Conservation (phyloP, 2,329 filamentous ascomycete genomes). For the Arachnopeziza araneosa region DNA sequence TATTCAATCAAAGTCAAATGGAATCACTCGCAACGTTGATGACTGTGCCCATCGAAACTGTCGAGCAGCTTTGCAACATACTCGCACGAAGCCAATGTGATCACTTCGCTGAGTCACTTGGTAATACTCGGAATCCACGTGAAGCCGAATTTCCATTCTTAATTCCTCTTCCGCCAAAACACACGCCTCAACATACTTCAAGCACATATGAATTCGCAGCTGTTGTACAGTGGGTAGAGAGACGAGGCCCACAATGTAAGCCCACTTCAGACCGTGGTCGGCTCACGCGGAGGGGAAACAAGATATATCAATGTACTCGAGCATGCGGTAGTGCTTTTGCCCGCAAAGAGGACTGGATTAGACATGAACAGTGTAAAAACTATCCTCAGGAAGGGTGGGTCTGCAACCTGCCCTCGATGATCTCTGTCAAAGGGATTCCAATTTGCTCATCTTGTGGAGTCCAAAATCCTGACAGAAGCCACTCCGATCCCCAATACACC, state of each 20-base stretch:
- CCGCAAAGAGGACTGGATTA: neutral
- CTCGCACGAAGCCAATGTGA: neutral
- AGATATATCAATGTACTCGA: neutral
- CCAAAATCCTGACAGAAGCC: neutral
- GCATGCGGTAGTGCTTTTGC: neutral
- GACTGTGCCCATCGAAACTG: neutral
- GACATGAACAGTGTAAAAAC: neutral
- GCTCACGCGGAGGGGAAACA: neutral
- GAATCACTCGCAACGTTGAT: neutral
- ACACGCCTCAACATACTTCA: neutral
- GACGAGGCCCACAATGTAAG: neutral
- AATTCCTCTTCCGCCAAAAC: neutral
- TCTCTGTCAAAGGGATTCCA: neutral
- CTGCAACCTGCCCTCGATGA: neutral
- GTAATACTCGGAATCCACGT: neutral
- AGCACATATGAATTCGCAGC: neutral
- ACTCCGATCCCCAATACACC: neutral
- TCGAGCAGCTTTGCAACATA: neutral
- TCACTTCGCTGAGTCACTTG: neutral
- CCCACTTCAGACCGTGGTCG: neutral
- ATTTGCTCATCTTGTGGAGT: neutral
- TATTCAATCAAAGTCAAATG: neutral
- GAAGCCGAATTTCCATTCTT: neutral
- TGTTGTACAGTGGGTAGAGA: neutral
- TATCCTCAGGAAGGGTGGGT: constrained; percentile 1